Evolutionary conservation across 805 yeast species (phyloP).

Genomic region (Kodamaea nitidulidarum): DNA sequence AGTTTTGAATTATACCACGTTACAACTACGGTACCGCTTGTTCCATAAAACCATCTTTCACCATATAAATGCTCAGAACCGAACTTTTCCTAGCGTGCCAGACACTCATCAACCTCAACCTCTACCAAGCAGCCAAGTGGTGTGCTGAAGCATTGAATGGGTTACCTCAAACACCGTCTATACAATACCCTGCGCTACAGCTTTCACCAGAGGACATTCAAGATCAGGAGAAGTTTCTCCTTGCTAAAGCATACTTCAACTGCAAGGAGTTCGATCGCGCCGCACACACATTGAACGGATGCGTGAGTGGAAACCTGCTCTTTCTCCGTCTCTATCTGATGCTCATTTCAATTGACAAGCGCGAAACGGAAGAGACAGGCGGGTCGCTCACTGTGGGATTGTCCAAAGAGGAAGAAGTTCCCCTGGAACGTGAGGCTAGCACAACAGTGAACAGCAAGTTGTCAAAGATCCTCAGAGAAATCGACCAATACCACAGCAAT

Average conservation of each 20-base stretch:
- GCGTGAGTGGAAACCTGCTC: constrained; percentile 46
- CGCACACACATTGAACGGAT: constrained; percentile 51
- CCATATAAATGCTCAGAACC: constrained; percentile 11
- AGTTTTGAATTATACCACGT: too few relatives aligned
- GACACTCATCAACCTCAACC: constrained; percentile 51
- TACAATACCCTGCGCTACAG: constrained; percentile 11
- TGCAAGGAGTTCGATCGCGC: constrained; percentile 84
- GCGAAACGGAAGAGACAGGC: constrained; percentile 65
- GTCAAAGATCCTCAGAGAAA: constrained; percentile 36
- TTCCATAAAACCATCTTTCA: background rate
- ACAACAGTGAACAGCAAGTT: constrained; percentile 25
- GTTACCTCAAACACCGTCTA: constrained; percentile 23
- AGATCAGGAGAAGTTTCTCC: constrained; percentile 44
- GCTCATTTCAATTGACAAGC: constrained; percentile 75
- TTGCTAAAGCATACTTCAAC: constrained; percentile 73
- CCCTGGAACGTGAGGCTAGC: constrained; percentile 11
- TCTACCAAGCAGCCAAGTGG: constrained; percentile 78
- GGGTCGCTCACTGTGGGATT: constrained; percentile 49
- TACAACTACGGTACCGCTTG: too few relatives aligned
- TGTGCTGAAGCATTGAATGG: constrained; percentile 75
- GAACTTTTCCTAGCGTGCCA: constrained; percentile 28
- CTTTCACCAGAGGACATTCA: constrained; percentile 28
- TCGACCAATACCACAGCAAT: constrained; percentile 29
- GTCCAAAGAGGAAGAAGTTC: constrained; percentile 1
- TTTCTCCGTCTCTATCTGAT: constrained; percentile 69